A percentile compares a stretch with the other conserved stretches of the same genome.
These are phyloP conservation scores for Xenoacremonium recifei DNA, from an alignment of 2,329 filamentous ascomycete species.

Conservation along the genomic window DNA sequence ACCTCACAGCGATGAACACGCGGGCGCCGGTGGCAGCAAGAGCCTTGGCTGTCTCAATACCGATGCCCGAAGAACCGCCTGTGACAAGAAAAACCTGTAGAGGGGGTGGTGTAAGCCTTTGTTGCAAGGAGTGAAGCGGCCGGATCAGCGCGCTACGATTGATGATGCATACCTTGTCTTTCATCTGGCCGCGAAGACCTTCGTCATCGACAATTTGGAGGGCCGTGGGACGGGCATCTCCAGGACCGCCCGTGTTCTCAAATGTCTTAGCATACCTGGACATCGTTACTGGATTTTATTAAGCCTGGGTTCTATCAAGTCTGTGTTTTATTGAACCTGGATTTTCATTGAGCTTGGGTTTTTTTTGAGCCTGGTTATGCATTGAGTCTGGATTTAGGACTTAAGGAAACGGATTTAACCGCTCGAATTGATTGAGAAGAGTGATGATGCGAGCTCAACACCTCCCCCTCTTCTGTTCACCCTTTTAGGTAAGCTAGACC, in stretches of 20 bases:
- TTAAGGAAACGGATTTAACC: no score
- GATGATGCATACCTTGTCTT: constrained; percentile 16
- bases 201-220: constrained; percentile 37
- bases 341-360: no score
- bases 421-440: no score
- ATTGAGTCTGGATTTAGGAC: no score
- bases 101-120: no score
- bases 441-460: no score
- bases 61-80: constrained; percentile 41
- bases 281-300: no score
- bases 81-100: constrained; percentile 41
- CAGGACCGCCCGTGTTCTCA: constrained; percentile 5
- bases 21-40: constrained; percentile 36
- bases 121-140: background rate
- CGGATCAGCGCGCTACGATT: constrained; percentile 5
- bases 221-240: constrained; percentile 38
- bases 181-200: constrained; percentile 26
- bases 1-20: constrained; percentile 19
- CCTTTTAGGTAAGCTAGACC: no score
- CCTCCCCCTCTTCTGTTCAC: no score
- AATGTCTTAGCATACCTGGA: constrained; percentile 7
- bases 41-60: constrained; percentile 42
- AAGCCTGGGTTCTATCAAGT: no score
- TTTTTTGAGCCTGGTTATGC: no score
- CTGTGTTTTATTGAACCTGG: no score